Conservation (phyloP, 2,329 filamentous ascomycete genomes). For the Amphichorda felina region DNA sequence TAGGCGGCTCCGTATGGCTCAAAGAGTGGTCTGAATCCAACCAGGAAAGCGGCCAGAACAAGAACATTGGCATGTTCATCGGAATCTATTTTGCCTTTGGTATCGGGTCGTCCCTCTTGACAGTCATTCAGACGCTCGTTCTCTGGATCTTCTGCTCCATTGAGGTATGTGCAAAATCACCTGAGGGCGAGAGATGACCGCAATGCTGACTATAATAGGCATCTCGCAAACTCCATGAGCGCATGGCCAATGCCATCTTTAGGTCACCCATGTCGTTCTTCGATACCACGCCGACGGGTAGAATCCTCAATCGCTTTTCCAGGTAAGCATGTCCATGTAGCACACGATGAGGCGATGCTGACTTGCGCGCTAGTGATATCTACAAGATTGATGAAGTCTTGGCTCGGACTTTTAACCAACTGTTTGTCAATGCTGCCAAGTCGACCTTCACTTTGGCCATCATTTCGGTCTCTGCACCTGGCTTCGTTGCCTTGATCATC, state of each 20-base stretch:
- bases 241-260: conserved; percentile 96
- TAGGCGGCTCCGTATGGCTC: conserved; percentile 79
- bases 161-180: conserved; percentile 45
- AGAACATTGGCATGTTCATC: conserved; percentile 76
- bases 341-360: no score
- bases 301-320: conserved; percentile 93
- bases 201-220: conserved; percentile 38
- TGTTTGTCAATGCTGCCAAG: conserved; percentile 64
- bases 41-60: conserved; percentile 53
- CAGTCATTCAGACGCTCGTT: conserved; percentile 85
- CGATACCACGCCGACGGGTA: conserved; percentile 90
- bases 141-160: conserved; percentile 99
- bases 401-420: conserved; percentile 95
- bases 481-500: conserved; percentile 69
- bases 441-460: conserved; percentile 77
- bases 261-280: conserved; percentile 98
- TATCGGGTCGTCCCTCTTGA: conserved; percentile 71
- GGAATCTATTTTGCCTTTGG: conserved; percentile 94
- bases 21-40: conserved; percentile 87
- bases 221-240: conserved; percentile 89
- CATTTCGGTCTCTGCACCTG: conserved; percentile 71
- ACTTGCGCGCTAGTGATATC: conserved; percentile 42
- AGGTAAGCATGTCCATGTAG: no score
- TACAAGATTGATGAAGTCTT: conserved; percentile 85
- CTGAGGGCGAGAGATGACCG: no score